Evolutionary conservation across 2,329 filamentous ascomycete species (phyloP).

Genomic region (Colletotrichum filicis): DNA sequence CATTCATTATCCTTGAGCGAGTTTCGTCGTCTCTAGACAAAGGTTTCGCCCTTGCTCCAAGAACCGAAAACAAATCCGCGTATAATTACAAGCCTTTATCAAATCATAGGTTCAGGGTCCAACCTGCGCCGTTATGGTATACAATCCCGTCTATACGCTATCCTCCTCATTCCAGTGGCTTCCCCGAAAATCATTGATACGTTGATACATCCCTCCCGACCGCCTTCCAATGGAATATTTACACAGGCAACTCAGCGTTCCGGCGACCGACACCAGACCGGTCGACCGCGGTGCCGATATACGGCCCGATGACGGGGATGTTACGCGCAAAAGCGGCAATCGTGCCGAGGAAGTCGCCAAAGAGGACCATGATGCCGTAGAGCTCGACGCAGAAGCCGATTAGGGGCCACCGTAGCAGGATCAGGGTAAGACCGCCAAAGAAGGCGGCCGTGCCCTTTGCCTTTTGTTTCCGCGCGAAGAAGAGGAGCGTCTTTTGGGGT

Average conservation of each 20-base stretch:
- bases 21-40: neutral
- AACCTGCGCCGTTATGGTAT: slow-evolving; percentile 36
- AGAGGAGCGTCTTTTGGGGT: slow-evolving; percentile 86
- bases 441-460: slow-evolving; percentile 92
- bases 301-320: slow-evolving; percentile 86
- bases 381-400: slow-evolving; percentile 90
- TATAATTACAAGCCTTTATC: slow-evolving; percentile 17
- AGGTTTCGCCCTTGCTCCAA: neutral
- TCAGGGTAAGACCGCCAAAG: slow-evolving; percentile 82
- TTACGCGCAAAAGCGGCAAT: slow-evolving; percentile 89
- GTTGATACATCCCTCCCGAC: neutral
- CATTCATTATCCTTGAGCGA: slow-evolving; percentile 18
- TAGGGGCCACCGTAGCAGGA: slow-evolving; percentile 90
- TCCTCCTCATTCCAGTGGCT: slow-evolving; percentile 24
- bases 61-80: neutral
- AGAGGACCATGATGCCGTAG: slow-evolving; percentile 92
- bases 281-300: slow-evolving; percentile 81
- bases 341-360: slow-evolving; percentile 95
- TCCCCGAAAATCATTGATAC: neutral
- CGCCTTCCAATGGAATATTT: slow-evolving; percentile 40
- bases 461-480: slow-evolving; percentile 96
- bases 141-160: slow-evolving; percentile 24
- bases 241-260: slow-evolving; percentile 84
- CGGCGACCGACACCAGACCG: slow-evolving; percentile 74
- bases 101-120: neutral